A percentile compares a stretch with the other conserved stretches of the same genome.
These are phyloP conservation scores for Fusarium floridanum DNA, from an alignment of 2,329 filamentous ascomycete genomes.

Conservation along the genomic window DNA sequence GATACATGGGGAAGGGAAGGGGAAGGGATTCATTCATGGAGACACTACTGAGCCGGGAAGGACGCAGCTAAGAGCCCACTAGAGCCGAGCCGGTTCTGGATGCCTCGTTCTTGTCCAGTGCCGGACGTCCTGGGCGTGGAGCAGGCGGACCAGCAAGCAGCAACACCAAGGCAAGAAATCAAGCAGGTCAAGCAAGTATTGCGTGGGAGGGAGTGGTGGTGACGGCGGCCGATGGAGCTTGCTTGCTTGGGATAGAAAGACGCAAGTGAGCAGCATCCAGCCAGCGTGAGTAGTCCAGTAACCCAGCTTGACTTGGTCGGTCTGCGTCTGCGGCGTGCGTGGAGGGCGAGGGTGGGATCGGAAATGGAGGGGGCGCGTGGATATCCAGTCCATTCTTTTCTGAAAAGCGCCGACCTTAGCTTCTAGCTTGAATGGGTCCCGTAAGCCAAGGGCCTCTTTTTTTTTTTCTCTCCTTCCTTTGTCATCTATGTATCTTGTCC, in stretches of 20 bases:
- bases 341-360: slow-evolving; percentile 34
- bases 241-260: slow-evolving; percentile 6
- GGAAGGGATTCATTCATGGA: slow-evolving; percentile 21
- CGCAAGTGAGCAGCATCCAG: slow-evolving; percentile 2
- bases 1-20: slow-evolving; percentile 30
- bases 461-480: slow-evolving; percentile 5
- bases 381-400: slow-evolving; percentile 13
- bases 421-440: slow-evolving; percentile 30
- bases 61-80: slow-evolving; percentile 30
- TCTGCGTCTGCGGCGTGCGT: slow-evolving; percentile 18
- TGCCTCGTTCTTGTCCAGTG: slow-evolving; percentile 20
- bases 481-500: not conserved
- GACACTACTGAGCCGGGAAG: slow-evolving; percentile 38
- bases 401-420: slow-evolving; percentile 24
- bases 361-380: slow-evolving; percentile 36
- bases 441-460: slow-evolving; percentile 18
- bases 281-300: not conserved
- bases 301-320: not conserved
- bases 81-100: slow-evolving; percentile 20
- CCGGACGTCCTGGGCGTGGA: slow-evolving; percentile 31
- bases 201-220: slow-evolving; percentile 27
- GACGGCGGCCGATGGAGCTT: slow-evolving; percentile 27
- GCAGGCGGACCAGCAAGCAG: slow-evolving; percentile 11
- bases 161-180: slow-evolving; percentile 13
- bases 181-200: slow-evolving; percentile 7